Conservation (phyloP, 257 asterid genomes). For the Petunia axillaris region DNA sequence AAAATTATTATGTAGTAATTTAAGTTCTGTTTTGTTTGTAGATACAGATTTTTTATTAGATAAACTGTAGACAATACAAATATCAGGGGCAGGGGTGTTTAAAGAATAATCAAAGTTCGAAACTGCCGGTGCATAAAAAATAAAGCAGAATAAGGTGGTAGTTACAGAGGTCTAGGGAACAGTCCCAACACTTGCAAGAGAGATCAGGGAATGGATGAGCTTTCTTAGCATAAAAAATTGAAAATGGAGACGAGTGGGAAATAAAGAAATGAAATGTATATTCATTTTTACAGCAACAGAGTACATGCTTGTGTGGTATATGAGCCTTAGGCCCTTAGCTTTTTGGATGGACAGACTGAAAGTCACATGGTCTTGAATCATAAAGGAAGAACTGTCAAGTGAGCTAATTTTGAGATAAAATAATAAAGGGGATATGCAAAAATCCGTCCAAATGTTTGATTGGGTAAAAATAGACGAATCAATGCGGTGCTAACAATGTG, state of each 20-base stretch:
- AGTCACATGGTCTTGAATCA: background rate
- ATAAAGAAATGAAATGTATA: background rate
- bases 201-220: conserved; percentile 5
- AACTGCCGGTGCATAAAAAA: conserved; percentile 5
- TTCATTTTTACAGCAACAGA: background rate
- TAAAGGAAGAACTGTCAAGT: background rate
- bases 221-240: background rate
- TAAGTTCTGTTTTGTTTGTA: background rate
- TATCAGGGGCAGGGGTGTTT: background rate
- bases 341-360: background rate
- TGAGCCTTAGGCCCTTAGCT: background rate
- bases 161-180: background rate
- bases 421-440: too few relatives aligned
- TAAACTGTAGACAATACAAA: background rate
- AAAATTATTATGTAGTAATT: background rate
- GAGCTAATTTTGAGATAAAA: too few relatives aligned
- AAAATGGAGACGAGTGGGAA: background rate
- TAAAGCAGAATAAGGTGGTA: background rate
- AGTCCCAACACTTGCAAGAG: conserved; percentile 7
- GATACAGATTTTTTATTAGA: background rate
- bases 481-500: too few relatives aligned
- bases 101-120: background rate
- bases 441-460: too few relatives aligned
- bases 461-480: too few relatives aligned
- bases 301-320: background rate